Base-by-base conservation (phyloP, 2,329 filamentous ascomycete species). In the Paraphaeosphaeria minitans region DNA sequence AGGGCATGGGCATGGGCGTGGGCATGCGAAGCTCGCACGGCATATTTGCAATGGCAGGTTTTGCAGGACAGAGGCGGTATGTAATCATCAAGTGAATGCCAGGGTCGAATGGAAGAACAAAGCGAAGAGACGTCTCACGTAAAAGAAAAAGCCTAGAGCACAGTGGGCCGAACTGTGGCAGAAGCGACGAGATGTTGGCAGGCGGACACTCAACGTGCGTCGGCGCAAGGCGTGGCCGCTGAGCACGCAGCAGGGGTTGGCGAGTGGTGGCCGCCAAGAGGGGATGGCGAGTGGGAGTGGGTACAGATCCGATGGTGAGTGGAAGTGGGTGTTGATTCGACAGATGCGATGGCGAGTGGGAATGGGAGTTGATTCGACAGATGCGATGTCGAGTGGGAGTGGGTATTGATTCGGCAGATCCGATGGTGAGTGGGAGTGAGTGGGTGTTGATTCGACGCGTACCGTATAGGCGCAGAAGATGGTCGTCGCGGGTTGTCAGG, bases 121-220 rank as follows among this genome's bases (percentile, higher is more conserved):
- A 50, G 52, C 22, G 46, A 31, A n/a, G 31, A 50, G 31, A 19
- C n/a, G 19, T 51, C 39, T 48, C 47, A n/a, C n/a, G n/a, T n/a
- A n/a, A n/a, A n/a, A n/a, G 57, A 37, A 42, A 39, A 42, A 33
- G 55, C 49, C 45, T 46, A 51, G 42, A 57, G 57, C 52, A 57
- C 57, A 62, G 59, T 62, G 57, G 63, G 48, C 51, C 50, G 58
- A 58, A 52, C 56, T 53, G 53, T 58, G 56, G 50, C 52, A 58
- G 58, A 60, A 61, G 67, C 54, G 56, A 53, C 63, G 61, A 35
- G 63, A 29, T 13, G 62, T 56, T 64, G 19, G 59, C 45, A 66
- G 64, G 61, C n/a, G n/a, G n/a, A n/a, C n/a, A n/a, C 67, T 63
- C 72, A 71, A 73, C 67, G 64, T 72, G 68, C 66, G 66, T 66